Evolutionary conservation across 352 stramenopile species (phyloP).

Genomic region (Aphanomyces invadans): DNA sequence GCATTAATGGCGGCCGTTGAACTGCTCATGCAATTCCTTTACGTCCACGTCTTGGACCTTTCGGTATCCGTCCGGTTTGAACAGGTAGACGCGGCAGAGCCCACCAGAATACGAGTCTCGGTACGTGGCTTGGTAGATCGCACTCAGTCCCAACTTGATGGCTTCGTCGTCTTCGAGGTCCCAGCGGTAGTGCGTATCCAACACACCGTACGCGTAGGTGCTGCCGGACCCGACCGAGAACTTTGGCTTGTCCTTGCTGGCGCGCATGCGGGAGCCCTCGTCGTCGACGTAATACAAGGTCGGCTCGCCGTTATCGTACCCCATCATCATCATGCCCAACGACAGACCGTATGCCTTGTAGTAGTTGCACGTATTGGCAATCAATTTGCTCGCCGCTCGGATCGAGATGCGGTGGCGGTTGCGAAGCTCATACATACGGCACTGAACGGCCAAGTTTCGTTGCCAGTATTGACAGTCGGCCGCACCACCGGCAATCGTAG

Average conservation of each 20-base stretch:
- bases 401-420: slow-evolving; percentile 99
- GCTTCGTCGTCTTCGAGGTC: slow-evolving; percentile 98
- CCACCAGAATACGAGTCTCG: slow-evolving; percentile 98
- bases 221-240: slow-evolving; percentile 99
- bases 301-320: slow-evolving; percentile 96
- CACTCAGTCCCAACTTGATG: slow-evolving; percentile 97
- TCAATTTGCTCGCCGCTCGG: slow-evolving; percentile 95
- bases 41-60: slow-evolving; percentile 97
- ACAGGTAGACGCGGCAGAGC: slow-evolving; percentile 95
- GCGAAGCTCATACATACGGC: slow-evolving; percentile 96
- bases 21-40: slow-evolving; percentile 96
- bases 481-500: slow-evolving; percentile 97
- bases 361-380: slow-evolving; percentile 98
- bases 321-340: slow-evolving; percentile 99
- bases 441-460: slow-evolving; percentile 95
- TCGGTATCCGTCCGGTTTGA: slow-evolving; percentile 95
- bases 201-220: slow-evolving; percentile 98
- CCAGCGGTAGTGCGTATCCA: slow-evolving; percentile 95
- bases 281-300: slow-evolving; percentile 99
- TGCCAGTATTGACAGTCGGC: slow-evolving; percentile 99
- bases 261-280: slow-evolving; percentile 96
- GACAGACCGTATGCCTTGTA: slow-evolving; percentile 91
- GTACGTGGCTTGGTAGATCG: slow-evolving; percentile 99
- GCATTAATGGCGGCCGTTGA: slow-evolving; percentile 22
- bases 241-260: slow-evolving; percentile 89